A percentile compares a stretch with the other conserved stretches of the same genome.
Conservation (phyloP, 2,329 filamentous ascomycete species). For the Phialophora macrospora region DNA sequence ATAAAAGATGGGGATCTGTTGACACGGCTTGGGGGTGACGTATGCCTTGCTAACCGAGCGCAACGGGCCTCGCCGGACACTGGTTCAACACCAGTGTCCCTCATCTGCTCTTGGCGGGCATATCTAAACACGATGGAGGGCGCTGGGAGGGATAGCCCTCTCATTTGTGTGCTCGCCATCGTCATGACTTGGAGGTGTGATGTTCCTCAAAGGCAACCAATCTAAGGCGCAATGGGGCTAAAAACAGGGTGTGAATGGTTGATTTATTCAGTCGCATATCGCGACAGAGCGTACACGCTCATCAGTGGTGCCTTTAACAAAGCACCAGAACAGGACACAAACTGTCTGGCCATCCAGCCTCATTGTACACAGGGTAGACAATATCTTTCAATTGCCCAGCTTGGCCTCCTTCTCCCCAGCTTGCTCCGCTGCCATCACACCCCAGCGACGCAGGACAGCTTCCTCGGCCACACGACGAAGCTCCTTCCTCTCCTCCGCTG, state of each 20-base stretch:
- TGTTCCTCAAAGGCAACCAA: background rate
- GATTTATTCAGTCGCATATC: constrained; percentile 8
- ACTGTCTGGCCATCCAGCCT: background rate
- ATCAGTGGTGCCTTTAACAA: background rate
- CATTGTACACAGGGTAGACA: background rate
- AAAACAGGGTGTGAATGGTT: constrained; percentile 5
- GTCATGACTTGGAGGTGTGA: background rate
- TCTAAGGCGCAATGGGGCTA: background rate
- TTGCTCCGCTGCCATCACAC: constrained; percentile 25
- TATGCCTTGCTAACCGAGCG: background rate
- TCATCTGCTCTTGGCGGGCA: background rate
- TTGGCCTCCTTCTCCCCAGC: constrained; percentile 11
- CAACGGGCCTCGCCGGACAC: background rate
- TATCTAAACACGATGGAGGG: background rate
- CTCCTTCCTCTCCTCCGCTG: constrained; percentile 19
- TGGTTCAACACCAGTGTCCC: background rate
- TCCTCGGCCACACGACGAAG: constrained; percentile 25
- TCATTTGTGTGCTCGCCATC: background rate
- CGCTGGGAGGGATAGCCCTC: background rate
- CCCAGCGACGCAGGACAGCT: constrained; percentile 22
- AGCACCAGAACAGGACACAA: constrained; percentile 1
- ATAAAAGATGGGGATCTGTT: background rate
- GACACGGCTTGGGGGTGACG: background rate
- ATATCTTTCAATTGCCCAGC: constrained; percentile 15
- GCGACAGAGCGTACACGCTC: constrained; percentile 18